A percentile compares a stretch with the other conserved stretches of the same genome.
These are phyloP conservation scores for Syncephalastrum monosporum DNA, from an alignment of 371 early-diverging fungal species.

Conservation along the genomic window DNA sequence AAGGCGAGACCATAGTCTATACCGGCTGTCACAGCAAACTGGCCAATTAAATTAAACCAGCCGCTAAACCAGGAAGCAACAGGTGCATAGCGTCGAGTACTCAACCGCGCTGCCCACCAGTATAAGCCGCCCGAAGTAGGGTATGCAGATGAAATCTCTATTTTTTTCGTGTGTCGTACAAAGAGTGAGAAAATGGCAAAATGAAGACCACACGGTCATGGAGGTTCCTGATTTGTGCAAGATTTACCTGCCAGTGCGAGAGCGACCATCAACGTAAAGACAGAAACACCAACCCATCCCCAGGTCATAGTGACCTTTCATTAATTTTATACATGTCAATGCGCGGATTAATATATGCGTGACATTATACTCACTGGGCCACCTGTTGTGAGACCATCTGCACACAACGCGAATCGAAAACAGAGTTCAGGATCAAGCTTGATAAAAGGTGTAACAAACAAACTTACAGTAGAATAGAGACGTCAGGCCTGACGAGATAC, in stretches of 20 bases:
- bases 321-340: neutral
- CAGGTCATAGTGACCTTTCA: conserved; percentile 31
- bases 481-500: conserved; percentile 42
- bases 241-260: conserved; percentile 57
- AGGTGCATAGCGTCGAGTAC: conserved; percentile 27
- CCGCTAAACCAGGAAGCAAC: conserved; percentile 45
- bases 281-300: conserved; percentile 60
- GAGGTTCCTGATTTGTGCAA: neutral
- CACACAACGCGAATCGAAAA: neutral
- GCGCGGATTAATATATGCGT: neutral
- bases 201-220: neutral
- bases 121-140: conserved; percentile 72
- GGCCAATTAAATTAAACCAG: conserved; percentile 43
- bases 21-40: conserved; percentile 51
- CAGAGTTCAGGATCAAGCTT: conserved; percentile 1
- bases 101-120: conserved; percentile 57
- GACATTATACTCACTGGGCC: conserved; percentile 28
- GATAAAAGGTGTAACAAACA: neutral
- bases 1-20: conserved; percentile 56
- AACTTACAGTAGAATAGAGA: conserved; percentile 25
- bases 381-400: conserved; percentile 36
- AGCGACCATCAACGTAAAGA: conserved; percentile 57
- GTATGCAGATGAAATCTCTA: conserved; percentile 67
- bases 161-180: neutral
- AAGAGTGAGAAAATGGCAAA: neutral